A percentile compares a stretch with the other conserved stretches of the same genome.
phyloP scores from a whole-genome alignment of 306 rosid species.

The Malus sylvestris region DNA sequence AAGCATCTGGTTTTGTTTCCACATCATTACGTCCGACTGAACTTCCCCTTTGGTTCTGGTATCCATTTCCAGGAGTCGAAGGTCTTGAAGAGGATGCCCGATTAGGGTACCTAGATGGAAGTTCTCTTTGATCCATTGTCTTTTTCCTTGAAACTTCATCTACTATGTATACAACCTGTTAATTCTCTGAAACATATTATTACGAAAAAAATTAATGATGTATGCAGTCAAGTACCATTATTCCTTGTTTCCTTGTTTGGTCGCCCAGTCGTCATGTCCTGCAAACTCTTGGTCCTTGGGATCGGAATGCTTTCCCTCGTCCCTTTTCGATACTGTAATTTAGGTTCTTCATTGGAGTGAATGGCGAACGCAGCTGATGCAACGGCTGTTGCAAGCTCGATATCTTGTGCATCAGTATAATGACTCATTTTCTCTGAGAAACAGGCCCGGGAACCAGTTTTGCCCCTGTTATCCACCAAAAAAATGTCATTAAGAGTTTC shows the following conservation, averaged over 20 bases:
- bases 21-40: neutral
- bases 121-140: conserved; percentile 25
- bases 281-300: conserved; percentile 27
- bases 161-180: conserved; percentile 8
- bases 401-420: conserved; percentile 29
- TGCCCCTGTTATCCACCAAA: conserved; percentile 10
- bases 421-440: conserved; percentile 13
- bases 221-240: conserved; percentile 13
- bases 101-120: conserved; percentile 24
- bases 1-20: conserved; percentile 36
- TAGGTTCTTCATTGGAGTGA: conserved; percentile 44
- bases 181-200: conserved; percentile 1
- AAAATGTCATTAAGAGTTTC: neutral
- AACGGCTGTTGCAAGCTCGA: conserved; percentile 43
- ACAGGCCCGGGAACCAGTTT: conserved; percentile 16
- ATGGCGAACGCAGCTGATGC: conserved; percentile 61
- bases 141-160: conserved; percentile 40
- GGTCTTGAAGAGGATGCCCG: conserved; percentile 20
- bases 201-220: neutral
- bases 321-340: conserved; percentile 23
- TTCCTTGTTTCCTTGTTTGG: conserved; percentile 27
- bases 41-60: conserved; percentile 19
- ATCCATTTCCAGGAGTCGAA: conserved; percentile 14
- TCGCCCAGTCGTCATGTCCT: conserved; percentile 8
- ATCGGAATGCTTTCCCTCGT: conserved; percentile 18